Evolutionary conservation across 1,284 basidiomycete genomes (phyloP).

Genomic region (Hypsizygus ulmarius): DNA sequence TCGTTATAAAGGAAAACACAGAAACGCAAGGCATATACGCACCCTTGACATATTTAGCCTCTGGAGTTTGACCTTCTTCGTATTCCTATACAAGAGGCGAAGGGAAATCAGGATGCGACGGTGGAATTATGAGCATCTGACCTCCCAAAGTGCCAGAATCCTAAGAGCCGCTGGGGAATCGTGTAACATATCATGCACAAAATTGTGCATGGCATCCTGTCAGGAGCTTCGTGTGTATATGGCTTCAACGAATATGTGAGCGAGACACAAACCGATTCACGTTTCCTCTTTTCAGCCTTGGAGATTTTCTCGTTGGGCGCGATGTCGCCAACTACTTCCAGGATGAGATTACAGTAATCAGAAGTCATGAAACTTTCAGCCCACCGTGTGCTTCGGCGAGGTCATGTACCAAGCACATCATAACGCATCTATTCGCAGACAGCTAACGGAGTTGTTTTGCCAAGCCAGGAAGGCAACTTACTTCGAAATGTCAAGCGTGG

Average conservation of each 20-base stretch:
- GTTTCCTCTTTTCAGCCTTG: conserved; percentile 74
- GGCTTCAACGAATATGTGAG: neutral
- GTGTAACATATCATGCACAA: conserved; percentile 88
- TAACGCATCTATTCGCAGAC: conserved; percentile 63
- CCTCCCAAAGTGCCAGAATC: conserved; percentile 81
- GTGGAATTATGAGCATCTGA: conserved; percentile 30
- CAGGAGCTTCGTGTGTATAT: neutral
- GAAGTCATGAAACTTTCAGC: neutral
- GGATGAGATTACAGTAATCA: neutral
- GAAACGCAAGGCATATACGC: conserved; percentile 12
- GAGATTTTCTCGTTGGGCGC: conserved; percentile 86
- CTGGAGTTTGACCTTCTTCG: conserved; percentile 77
- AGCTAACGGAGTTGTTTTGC: neutral
- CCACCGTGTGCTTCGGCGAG: conserved; percentile 90
- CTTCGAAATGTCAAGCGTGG: conserved; percentile 76
- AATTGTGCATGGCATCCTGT: conserved; percentile 89
- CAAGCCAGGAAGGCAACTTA: conserved; percentile 24
- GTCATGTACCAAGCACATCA: conserved; percentile 92
- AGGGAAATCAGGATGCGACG: conserved; percentile 1
- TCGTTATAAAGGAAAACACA: neutral
- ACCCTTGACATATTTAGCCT: conserved; percentile 94
- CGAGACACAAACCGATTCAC: conserved; percentile 59
- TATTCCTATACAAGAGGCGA: conserved; percentile 70
- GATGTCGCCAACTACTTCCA: conserved; percentile 81
- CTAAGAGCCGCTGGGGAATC: conserved; percentile 73